phyloP scores from a whole-genome alignment of 169 alveolate genomes.

The Eimeria falciformis region DNA sequence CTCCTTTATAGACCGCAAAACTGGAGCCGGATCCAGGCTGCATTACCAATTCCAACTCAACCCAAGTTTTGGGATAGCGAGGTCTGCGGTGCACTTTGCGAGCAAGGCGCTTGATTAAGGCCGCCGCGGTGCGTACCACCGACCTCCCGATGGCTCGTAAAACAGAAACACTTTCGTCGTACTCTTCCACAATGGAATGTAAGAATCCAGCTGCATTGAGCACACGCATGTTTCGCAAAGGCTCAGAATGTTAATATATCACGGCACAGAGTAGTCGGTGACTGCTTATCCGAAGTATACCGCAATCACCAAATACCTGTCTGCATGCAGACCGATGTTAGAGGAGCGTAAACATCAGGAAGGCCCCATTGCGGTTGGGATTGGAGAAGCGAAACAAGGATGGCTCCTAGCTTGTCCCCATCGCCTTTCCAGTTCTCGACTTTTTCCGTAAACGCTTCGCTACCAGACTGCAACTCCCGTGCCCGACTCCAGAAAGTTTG shows the following conservation, averaged over 20 bases:
- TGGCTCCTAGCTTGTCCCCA: not conserved
- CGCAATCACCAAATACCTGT: not conserved
- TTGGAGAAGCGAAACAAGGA: not conserved
- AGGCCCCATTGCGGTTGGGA: not conserved
- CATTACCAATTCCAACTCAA: not conserved
- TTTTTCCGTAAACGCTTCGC: not conserved
- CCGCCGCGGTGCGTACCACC: not conserved
- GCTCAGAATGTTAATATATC: too few species aligned
- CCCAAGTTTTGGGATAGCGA: not conserved
- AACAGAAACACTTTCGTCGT: not conserved
- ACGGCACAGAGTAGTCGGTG: too few species aligned
- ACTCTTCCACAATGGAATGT: constrained; percentile 24
- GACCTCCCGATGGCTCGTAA: not conserved
- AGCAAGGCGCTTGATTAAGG: not conserved
- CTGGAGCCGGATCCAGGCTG: constrained; percentile 9
- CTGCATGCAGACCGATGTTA: constrained; percentile 16
- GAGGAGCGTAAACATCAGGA: not conserved
- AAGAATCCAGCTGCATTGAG: not conserved
- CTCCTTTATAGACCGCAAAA: constrained; percentile 14
- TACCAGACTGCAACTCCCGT: not conserved
- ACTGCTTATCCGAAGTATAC: not conserved
- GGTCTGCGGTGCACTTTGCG: not conserved
- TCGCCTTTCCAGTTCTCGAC: not conserved
- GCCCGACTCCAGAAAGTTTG: constrained; percentile 3
- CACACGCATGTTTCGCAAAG: not conserved